A percentile compares a stretch with the other conserved stretches of the same genome.
Evolutionary conservation across 176 grass and related monocot genomes (phyloP).

Genomic region (Aegilops sharonensis): DNA sequence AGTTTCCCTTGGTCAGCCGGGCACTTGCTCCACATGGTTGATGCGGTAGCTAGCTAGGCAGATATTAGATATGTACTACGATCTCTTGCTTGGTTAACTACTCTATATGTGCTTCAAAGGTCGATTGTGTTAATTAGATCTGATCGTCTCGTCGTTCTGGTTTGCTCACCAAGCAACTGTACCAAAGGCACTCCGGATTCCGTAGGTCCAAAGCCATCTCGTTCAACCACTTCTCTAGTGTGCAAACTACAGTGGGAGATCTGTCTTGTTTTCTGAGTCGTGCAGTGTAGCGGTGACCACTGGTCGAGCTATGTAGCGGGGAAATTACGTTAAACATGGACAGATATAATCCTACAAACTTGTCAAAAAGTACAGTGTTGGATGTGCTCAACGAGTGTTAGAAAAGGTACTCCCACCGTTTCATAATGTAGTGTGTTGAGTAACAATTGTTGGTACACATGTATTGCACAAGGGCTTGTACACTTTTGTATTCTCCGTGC

Average conservation of each 20-base stretch:
- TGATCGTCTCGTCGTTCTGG: background rate
- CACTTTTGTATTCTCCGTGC: no score
- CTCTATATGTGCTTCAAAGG: background rate
- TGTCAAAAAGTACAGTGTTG: background rate
- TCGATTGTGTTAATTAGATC: background rate
- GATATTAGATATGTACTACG: background rate
- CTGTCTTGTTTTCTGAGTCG: background rate
- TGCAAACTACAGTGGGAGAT: background rate
- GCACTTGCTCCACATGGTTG: background rate
- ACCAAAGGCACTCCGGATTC: background rate
- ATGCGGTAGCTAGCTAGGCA: background rate
- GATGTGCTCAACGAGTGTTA: no score
- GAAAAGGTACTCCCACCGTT: no score
- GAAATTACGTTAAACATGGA: background rate
- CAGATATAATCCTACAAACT: background rate
- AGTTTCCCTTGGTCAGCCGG: background rate
- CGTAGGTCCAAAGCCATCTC: background rate
- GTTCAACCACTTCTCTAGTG: background rate
- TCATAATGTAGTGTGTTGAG: no score
- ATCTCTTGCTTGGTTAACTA: constrained; percentile 6
- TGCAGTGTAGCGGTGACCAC: background rate
- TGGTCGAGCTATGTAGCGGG: background rate
- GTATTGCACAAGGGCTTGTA: no score
- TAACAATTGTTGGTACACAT: no score
- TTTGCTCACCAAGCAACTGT: background rate